Conservation (phyloP, 306 rosid genomes). For the Dalbergia oliveri region DNA sequence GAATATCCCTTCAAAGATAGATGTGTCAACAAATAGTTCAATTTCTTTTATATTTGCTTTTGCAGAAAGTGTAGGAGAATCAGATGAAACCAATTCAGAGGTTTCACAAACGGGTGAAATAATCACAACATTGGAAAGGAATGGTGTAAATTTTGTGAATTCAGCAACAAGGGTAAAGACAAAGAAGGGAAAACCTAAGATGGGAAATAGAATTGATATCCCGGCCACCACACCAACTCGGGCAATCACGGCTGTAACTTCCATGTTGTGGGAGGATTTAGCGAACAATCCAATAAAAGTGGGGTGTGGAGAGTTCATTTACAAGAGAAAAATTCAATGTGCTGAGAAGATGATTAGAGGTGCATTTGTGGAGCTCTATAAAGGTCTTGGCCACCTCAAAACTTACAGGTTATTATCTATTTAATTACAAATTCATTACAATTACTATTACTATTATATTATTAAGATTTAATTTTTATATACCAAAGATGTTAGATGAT, state of each 20-base stretch:
- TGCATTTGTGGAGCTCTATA: slow-evolving; percentile 89
- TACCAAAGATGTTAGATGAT: too few species aligned
- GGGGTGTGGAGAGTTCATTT: slow-evolving; percentile 63
- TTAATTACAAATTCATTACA: neutral
- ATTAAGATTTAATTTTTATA: neutral
- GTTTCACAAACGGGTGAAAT: slow-evolving; percentile 69
- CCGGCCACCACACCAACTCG: slow-evolving; percentile 67
- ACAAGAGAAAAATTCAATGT: slow-evolving; percentile 76
- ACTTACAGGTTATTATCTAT: slow-evolving; percentile 70
- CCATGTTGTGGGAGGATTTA: slow-evolving; percentile 84
- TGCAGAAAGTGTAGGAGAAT: slow-evolving; percentile 60
- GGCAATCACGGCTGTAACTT: slow-evolving; percentile 61
- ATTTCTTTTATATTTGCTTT: neutral
- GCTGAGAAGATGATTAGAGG: slow-evolving; percentile 85
- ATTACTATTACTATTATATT: neutral
- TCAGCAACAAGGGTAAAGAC: slow-evolving; percentile 57
- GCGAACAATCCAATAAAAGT: slow-evolving; percentile 69
- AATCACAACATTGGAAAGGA: slow-evolving; percentile 62
- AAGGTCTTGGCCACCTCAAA: slow-evolving; percentile 75
- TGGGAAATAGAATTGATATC: slow-evolving; percentile 72
- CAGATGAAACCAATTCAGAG: slow-evolving; percentile 56
- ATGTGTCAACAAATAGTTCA: too few species aligned
- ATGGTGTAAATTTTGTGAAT: slow-evolving; percentile 62
- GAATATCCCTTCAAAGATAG: too few species aligned
- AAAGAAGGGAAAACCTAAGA: slow-evolving; percentile 76